Percentiles rank a stretch among this genome's conserved stretches.
Conservation (phyloP, 139 green algal genomes). For the Desmodesmus armatus region DNA sequence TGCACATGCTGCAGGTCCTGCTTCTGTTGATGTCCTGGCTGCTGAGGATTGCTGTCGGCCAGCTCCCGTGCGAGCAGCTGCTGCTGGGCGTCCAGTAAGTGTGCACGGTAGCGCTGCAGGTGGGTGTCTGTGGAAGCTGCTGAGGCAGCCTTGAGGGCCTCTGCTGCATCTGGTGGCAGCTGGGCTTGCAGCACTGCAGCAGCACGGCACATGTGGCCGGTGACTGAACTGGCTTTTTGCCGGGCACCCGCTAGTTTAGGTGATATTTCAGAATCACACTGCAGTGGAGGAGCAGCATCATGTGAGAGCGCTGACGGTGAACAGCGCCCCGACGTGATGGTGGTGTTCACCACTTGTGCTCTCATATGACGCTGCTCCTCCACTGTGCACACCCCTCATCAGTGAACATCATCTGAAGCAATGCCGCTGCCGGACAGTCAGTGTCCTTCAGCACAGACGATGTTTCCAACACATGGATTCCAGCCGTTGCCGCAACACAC, state of each 20-base stretch:
- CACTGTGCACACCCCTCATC: background rate
- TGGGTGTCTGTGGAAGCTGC: background rate
- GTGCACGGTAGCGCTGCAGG: background rate
- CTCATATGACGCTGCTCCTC: background rate
- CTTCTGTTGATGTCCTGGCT: background rate
- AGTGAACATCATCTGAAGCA: background rate
- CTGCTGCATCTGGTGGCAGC: constrained; percentile 8
- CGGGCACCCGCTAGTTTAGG: no score
- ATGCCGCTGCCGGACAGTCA: no score
- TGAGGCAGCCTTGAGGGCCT: constrained; percentile 5
- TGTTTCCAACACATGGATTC: no score
- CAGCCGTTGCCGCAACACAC: no score
- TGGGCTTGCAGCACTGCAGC: background rate
- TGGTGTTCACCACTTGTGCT: background rate
- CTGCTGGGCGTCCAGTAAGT: constrained; percentile 13
- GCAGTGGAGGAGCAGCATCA: background rate
- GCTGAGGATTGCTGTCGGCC: background rate
- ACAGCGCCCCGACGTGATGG: background rate
- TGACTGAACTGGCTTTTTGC: no score
- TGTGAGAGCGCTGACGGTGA: no score
- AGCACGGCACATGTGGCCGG: no score
- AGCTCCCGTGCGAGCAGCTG: constrained; percentile 19
- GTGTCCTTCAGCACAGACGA: no score
- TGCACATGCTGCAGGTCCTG: background rate
- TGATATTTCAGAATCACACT: no score